Evolutionary conservation across 768 basidiomycete genomes (phyloP).

Genomic region (Leucocoprinus birnbaumii): DNA sequence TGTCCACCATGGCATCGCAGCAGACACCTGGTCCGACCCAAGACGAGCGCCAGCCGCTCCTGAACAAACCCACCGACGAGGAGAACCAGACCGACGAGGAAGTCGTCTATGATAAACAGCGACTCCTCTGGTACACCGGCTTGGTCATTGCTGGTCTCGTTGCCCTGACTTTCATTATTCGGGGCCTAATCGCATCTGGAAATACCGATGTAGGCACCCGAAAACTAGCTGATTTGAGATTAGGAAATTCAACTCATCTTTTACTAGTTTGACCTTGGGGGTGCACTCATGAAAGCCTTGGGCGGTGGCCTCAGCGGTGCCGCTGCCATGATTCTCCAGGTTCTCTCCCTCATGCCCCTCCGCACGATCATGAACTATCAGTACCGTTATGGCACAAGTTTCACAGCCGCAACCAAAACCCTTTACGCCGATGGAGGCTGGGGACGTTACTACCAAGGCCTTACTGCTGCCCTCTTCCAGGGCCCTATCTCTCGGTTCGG

Average conservation of each 20-base stretch:
- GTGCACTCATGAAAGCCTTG: conserved; percentile 76
- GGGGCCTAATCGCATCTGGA: conserved; percentile 66
- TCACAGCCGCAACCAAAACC: conserved; percentile 58
- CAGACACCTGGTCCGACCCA: not conserved
- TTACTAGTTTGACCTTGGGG: conserved; percentile 71
- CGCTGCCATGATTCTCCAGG: conserved; percentile 94
- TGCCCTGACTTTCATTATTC: conserved; percentile 52
- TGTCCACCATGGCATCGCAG: conserved; percentile 6
- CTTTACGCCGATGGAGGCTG: conserved; percentile 80
- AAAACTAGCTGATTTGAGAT: too few relatives aligned
- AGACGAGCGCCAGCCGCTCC: conserved; percentile 24
- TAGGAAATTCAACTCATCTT: too few relatives aligned
- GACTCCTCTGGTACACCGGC: conserved; percentile 23
- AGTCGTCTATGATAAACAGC: not conserved
- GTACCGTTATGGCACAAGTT: conserved; percentile 83
- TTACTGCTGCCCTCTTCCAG: conserved; percentile 82
- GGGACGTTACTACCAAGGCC: conserved; percentile 85
- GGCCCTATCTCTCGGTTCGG: conserved; percentile 86
- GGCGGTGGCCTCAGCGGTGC: conserved; percentile 93
- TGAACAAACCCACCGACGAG: conserved; percentile 12
- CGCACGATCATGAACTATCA: conserved; percentile 99
- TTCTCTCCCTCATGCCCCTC: conserved; percentile 88
- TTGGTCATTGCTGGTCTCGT: conserved; percentile 33
- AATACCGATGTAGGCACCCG: conserved; percentile 55
- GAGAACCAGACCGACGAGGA: not conserved